Evolutionary conservation across 257 asterid species (phyloP).

Genomic region (Coffea canephora): DNA sequence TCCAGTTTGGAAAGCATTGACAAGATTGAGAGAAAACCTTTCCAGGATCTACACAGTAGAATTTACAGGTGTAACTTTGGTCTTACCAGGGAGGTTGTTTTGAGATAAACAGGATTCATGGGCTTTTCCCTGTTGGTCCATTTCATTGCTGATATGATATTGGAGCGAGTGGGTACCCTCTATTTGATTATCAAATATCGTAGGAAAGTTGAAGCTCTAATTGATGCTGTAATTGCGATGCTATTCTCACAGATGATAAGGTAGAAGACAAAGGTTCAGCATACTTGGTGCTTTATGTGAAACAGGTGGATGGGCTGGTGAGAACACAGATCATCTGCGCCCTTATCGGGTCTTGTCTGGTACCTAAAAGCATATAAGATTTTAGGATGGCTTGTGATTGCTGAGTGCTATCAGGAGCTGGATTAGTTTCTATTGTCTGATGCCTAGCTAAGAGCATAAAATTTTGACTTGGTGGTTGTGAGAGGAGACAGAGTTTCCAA

Average conservation of each 20-base stretch:
- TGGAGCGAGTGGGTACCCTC: neutral
- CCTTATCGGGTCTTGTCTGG: neutral
- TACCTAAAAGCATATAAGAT: too few relatives aligned
- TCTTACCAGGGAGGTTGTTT: neutral
- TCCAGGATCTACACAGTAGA: neutral
- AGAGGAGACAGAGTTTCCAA: too few relatives aligned
- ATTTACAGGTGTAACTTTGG: neutral
- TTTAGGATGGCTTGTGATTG: neutral
- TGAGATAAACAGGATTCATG: neutral
- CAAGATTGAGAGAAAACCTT: neutral
- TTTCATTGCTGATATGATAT: neutral
- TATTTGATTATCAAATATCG: neutral
- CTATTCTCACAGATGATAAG: neutral
- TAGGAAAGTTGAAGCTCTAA: neutral
- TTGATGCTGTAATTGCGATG: neutral
- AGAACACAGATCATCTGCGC: neutral
- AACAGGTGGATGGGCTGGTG: neutral
- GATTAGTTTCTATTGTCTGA: too few relatives aligned
- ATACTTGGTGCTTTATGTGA: neutral
- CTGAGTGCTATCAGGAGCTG: too few relatives aligned
- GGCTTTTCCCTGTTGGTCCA: neutral
- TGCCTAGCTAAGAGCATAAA: too few relatives aligned
- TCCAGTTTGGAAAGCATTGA: neutral
- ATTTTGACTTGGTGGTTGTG: too few relatives aligned
- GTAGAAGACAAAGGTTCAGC: neutral